phyloP scores from a whole-genome alignment of 1,284 basidiomycete species.

The Lentinula novae-zelandiae region DNA sequence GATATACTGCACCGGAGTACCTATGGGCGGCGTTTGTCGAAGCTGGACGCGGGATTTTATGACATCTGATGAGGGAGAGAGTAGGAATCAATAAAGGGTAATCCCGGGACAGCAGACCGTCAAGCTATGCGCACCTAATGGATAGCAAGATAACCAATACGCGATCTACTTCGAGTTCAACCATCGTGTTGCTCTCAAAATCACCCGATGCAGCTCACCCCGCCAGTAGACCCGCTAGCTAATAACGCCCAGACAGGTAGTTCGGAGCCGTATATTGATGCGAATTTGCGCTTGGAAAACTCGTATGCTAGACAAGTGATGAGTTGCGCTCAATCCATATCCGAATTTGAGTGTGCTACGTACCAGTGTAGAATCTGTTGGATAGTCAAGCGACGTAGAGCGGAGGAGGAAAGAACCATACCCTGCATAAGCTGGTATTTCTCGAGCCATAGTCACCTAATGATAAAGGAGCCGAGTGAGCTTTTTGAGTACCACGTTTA shows the following conservation, averaged over 20 bases:
- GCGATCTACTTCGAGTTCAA: conserved; percentile 51
- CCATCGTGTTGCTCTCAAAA: not conserved
- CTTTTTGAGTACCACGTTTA: not conserved
- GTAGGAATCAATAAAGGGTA: not conserved
- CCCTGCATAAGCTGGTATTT: conserved; percentile 95
- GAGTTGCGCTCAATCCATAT: not conserved
- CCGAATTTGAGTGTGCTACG: not conserved
- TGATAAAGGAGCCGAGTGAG: not conserved
- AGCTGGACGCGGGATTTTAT: conserved; percentile 90
- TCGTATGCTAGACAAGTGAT: conserved; percentile 65
- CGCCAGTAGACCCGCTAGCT: conserved; percentile 84
- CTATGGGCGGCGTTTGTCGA: conserved; percentile 69
- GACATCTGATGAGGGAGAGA: conserved; percentile 55
- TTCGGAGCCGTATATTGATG: conserved; percentile 54
- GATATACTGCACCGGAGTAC: conserved; percentile 83
- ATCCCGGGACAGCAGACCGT: conserved; percentile 9
- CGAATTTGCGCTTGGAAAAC: conserved; percentile 79
- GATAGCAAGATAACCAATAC: conserved; percentile 95
- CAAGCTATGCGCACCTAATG: conserved; percentile 48
- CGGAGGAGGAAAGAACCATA: conserved; percentile 29
- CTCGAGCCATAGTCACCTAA: conserved; percentile 87
- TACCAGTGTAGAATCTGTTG: conserved; percentile 71
- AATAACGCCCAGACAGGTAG: conserved; percentile 90
- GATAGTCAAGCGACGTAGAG: not conserved
- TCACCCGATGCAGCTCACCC: conserved; percentile 47